Conservation (phyloP, 2,329 filamentous ascomycete species). For the Gaeumannomyces tritici region DNA sequence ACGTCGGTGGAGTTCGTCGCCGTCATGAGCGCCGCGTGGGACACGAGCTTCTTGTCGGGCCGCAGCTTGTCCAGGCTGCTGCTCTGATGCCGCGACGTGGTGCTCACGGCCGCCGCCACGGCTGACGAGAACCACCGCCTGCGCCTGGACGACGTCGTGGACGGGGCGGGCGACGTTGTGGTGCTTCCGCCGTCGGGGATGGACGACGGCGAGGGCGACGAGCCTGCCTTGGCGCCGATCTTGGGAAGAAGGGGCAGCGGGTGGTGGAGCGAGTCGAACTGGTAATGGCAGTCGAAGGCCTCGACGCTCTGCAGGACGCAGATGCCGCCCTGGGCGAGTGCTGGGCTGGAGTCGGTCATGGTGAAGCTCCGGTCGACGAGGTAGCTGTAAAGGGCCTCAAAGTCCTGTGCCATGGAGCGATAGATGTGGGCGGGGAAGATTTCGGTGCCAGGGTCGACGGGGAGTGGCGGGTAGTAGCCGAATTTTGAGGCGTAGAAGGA, state of each 20-base stretch:
- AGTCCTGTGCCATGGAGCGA: slow-evolving; percentile 56
- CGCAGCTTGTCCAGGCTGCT: slow-evolving; percentile 13
- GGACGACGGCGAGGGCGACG: not conserved
- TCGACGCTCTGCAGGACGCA: slow-evolving; percentile 60
- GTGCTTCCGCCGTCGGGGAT: slow-evolving; percentile 4
- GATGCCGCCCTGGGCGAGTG: slow-evolving; percentile 53
- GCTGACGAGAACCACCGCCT: slow-evolving; percentile 8
- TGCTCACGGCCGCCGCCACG: not conserved
- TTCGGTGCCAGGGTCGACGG: slow-evolving; percentile 24
- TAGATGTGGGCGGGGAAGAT: slow-evolving; percentile 51
- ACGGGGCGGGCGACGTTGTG: not conserved
- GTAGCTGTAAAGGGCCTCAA: slow-evolving; percentile 60
- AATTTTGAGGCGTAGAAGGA: slow-evolving; percentile 57
- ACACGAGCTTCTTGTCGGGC: slow-evolving; percentile 35
- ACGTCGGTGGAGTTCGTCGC: slow-evolving; percentile 35
- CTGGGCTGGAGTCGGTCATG: slow-evolving; percentile 36
- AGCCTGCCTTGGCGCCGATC: slow-evolving; percentile 3
- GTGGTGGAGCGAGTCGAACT: slow-evolving; percentile 50
- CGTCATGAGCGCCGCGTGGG: slow-evolving; percentile 41
- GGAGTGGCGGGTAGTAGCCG: slow-evolving; percentile 61
- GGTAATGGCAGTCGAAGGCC: slow-evolving; percentile 54
- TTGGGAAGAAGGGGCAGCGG: slow-evolving; percentile 59
- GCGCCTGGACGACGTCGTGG: not conserved
- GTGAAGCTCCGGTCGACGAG: slow-evolving; percentile 55
- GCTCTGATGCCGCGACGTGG: not conserved